These are phyloP conservation scores for Solanum hybrid DNA, from an alignment of 305 asterid species.

Conservation along the genomic window DNA sequence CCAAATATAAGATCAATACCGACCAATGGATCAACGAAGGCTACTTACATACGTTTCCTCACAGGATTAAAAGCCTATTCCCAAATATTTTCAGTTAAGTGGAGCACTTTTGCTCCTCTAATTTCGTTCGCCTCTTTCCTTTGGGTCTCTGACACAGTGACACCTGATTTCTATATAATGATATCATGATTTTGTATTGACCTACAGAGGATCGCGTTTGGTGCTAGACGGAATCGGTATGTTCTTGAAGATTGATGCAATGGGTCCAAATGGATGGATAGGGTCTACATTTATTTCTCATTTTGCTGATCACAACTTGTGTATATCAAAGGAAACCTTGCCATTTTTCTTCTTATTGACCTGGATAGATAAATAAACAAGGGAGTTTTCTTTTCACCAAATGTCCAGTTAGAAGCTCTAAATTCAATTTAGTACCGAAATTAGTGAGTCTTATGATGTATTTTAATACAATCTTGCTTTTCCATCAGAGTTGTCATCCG, in stretches of 20 bases:
- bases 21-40: conserved; percentile 56
- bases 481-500: neutral
- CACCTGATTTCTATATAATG: neutral
- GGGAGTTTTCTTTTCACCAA: neutral
- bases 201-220: conserved; percentile 78
- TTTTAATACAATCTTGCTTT: neutral
- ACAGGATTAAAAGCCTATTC: conserved; percentile 93
- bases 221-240: conserved; percentile 77
- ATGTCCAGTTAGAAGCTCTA: neutral
- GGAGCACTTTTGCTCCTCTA: neutral
- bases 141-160: neutral
- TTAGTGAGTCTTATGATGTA: neutral
- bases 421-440: neutral
- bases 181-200: conserved; percentile 5
- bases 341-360: neutral
- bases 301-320: neutral
- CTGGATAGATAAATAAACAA: neutral
- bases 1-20: conserved; percentile 78
- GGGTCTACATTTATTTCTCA: neutral
- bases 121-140: neutral
- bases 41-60: conserved; percentile 86
- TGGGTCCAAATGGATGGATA: neutral
- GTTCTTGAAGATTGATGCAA: conserved; percentile 49
- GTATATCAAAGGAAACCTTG: neutral
- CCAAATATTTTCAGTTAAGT: conserved; percentile 81